Evolutionary conservation across 257 asterid species (phyloP), one percentile per base, ranked within the genome.

Genomic region (Plectranthus barbatus): DNA sequence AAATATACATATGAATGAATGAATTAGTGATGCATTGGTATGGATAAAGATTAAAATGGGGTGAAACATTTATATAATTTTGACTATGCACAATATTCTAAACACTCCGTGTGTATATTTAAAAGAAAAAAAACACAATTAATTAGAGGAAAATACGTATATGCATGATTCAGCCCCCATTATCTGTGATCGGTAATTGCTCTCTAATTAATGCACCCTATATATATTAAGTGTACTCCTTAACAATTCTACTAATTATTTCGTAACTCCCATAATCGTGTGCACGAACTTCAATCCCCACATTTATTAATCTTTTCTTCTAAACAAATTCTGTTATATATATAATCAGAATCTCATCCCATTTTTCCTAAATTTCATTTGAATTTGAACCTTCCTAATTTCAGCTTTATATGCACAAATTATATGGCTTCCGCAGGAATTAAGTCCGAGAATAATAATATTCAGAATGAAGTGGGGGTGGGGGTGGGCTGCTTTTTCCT

Each of bases 251-350:
- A 63, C 72, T 79, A 41, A 64, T 60, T 70, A 64, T n/a, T n/a
- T 39, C 60, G 89, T 89, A 89, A 88, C 96, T 76, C 86, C 92
- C 86, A 75, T 60, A 75, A 77, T 73, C 86, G 70, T 82, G 75
- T 75, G 76, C 94, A 85, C 89, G 66, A 75, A 81, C 83, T 83
- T 69, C 76, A 47, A 60, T 71, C 56, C 76, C 56, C 20, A 26
- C 65, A 79, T 75, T 79, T 64, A 72, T 72, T 74, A 56, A 44
- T 52, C 44, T 7, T 56, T 48, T 2, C 17, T 11, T 12, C 71
- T 69, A 9, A 48, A 24, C 49, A 60, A 56, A 50, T 65, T 44
- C 66, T 2, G 1, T 9, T 4, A 72, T 67, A 72, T 67, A 64
- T 71, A 78, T 74, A 71, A 53, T 11, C 68, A 42, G 4, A 60